A percentile compares a stretch with the other conserved stretches of the same genome.
Conservation (phyloP, 768 basidiomycete genomes). For the Lactifluus hygrophoroides region DNA sequence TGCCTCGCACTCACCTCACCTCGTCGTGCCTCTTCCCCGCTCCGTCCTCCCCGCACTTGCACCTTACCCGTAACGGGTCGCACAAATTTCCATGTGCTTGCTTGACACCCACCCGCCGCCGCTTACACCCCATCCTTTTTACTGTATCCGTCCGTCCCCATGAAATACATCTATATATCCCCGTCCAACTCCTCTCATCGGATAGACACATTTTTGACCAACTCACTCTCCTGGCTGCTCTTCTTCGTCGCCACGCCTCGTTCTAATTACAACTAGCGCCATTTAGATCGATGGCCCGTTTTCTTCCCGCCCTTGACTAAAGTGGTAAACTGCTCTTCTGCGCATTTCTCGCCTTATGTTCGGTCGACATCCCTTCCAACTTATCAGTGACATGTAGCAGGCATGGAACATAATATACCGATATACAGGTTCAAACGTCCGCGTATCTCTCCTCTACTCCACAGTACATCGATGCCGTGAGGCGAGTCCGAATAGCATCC, state of each 20-base stretch:
- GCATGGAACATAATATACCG: background rate
- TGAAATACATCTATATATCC: background rate
- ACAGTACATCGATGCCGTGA: background rate
- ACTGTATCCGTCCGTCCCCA: background rate
- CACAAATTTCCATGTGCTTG: slow-evolving; percentile 7
- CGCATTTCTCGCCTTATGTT: background rate
- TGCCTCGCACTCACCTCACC: background rate
- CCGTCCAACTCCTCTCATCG: background rate
- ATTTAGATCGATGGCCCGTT: slow-evolving; percentile 8
- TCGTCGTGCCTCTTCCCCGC: background rate
- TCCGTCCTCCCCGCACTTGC: slow-evolving; percentile 4
- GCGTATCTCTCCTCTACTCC: background rate
- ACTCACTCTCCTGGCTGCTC: background rate
- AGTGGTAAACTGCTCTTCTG: slow-evolving; percentile 1
- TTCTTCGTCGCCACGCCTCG: background rate
- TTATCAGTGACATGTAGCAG: background rate
- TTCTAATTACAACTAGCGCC: background rate
- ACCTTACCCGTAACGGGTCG: too few species aligned
- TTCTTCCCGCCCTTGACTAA: slow-evolving; percentile 7
- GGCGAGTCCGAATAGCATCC: background rate
- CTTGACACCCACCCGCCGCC: background rate
- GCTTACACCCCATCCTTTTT: too few species aligned
- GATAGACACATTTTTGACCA: background rate
- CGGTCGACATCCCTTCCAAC: slow-evolving; percentile 9
- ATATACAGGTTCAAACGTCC: background rate